These are phyloP conservation scores for Glycine soja DNA, from an alignment of 306 rosid genomes.

Conservation along the genomic window DNA sequence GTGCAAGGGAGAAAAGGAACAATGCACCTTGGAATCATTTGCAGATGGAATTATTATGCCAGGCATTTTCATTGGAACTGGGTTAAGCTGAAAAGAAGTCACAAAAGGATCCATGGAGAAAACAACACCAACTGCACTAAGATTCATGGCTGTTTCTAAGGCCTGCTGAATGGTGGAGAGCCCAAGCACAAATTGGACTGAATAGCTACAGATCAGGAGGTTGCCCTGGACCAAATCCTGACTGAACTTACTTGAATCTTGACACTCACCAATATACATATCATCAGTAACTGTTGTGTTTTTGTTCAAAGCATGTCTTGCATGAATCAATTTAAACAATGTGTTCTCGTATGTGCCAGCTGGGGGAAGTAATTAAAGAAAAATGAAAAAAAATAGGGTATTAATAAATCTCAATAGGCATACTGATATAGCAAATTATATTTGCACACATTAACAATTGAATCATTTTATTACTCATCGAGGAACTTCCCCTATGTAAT, in stretches of 20 bases:
- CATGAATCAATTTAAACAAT: slow-evolving; percentile 74
- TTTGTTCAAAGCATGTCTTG: slow-evolving; percentile 76
- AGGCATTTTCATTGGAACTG: slow-evolving; percentile 81
- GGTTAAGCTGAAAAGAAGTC: slow-evolving; percentile 84
- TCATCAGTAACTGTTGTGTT: slow-evolving; percentile 54
- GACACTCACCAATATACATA: slow-evolving; percentile 92
- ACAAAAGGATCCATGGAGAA: slow-evolving; percentile 86
- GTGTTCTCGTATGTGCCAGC: slow-evolving; percentile 71
- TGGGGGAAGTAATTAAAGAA: slow-evolving; percentile 39
- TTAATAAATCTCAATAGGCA: slow-evolving; percentile 21
- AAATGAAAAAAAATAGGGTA: background rate
- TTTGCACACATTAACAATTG: too few species aligned
- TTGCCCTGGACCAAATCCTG: slow-evolving; percentile 72
- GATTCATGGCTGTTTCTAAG: slow-evolving; percentile 72
- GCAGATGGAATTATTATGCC: slow-evolving; percentile 83
- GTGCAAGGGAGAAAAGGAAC: slow-evolving; percentile 4
- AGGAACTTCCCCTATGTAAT: too few species aligned
- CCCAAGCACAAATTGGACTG: slow-evolving; percentile 86
- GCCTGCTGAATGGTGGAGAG: slow-evolving; percentile 81
- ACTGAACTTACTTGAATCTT: slow-evolving; percentile 71
- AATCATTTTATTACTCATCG: too few species aligned
- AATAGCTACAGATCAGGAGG: slow-evolving; percentile 89
- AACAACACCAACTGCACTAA: slow-evolving; percentile 88
- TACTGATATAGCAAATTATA: background rate
- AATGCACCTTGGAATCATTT: slow-evolving; percentile 82